These are phyloP conservation scores for Closterium sp. DNA, from an alignment of 139 green algal genomes.

Conservation along the genomic window DNA sequence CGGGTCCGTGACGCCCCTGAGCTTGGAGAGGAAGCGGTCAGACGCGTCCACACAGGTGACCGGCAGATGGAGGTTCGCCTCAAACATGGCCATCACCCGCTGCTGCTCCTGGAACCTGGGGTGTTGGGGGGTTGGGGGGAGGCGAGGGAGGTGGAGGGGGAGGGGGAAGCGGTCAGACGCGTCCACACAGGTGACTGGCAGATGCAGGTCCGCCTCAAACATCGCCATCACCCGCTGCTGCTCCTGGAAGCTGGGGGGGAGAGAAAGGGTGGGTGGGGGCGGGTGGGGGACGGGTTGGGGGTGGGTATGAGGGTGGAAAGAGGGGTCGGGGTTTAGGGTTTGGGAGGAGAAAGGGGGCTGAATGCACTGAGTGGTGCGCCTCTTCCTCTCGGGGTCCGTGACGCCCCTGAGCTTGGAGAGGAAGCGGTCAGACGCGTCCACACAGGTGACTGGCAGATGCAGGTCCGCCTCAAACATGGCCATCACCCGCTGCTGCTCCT, in stretches of 20 bases:
- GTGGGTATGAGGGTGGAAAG: too few species aligned
- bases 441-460: slow-evolving; percentile 90
- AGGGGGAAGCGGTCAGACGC: slow-evolving; percentile 44
- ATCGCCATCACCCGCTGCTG: slow-evolving; percentile 88
- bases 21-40: neutral
- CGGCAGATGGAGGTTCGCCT: slow-evolving; percentile 90
- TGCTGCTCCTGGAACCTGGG: slow-evolving; percentile 72
- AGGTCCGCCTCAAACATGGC: slow-evolving; percentile 92
- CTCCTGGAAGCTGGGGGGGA: slow-evolving; percentile 70
- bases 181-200: slow-evolving; percentile 88
- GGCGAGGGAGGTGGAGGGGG: too few species aligned
- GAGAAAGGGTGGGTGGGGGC: too few species aligned
- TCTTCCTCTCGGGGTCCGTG: too few species aligned
- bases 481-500: slow-evolving; percentile 94
- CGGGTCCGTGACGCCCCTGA: too few species aligned
- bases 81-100: slow-evolving; percentile 94
- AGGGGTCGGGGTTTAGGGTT: too few species aligned
- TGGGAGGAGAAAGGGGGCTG: too few species aligned
- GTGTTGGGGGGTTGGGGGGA: too few species aligned
- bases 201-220: slow-evolving; percentile 92
- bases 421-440: slow-evolving; percentile 67
- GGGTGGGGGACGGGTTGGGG: too few species aligned
- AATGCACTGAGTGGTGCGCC: too few species aligned
- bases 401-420: too few species aligned
- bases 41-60: slow-evolving; percentile 64